Base-by-base conservation (phyloP, 768 basidiomycete genomes). In the Saitozyma podzolica region DNA sequence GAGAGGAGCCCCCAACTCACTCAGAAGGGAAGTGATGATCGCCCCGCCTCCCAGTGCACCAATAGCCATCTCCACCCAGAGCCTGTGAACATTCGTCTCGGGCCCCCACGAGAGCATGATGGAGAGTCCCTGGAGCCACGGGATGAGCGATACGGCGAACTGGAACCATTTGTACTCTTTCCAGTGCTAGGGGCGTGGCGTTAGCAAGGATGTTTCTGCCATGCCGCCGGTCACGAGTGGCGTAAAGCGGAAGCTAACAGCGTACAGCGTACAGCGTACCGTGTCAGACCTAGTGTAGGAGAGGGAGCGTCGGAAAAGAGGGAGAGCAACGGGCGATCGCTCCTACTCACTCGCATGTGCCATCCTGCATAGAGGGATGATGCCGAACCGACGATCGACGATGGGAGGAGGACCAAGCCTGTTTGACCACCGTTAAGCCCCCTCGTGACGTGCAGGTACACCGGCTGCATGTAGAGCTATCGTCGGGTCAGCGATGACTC, bases 161-260 rank as follows among this genome's bases (percentile, higher is more conserved):
- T 73, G 68, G 47, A 77, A 69, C 61, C 62, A 66, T 58, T 75
- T 75, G 64, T 77, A 77, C 19, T 66, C 67, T 40, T 65, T 66
- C 58, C 40, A 71, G 39, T 63, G 62, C 72, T 73, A 37, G 13
- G 16, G 5, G 53, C 29, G 52, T 55, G 5, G 53, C 29, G 52
- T 55, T 14, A 59, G 50, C 56, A 13, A n/a, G n/a, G 20, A 39
- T n/a, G 6, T 42, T 45, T 10, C 2, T 19, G 40, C n/a, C 20
- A 40, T 19, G 29, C 29, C 29, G 29, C 29, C 2, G 29, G 29
- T 29, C 29, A 29, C 5, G 29, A 5, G 29, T 29, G 29, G 2
- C 29, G 11, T 16, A 40, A 7, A 42, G 19, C 45, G 45, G 45
- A 17, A 13, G 2, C 45, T 2, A 3, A 47, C 45, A 29, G 29